Evolutionary conservation across 2,329 filamentous ascomycete genomes (phyloP), one percentile per base, ranked within the genome.

Genomic region (Botrytis galanthina): DNA sequence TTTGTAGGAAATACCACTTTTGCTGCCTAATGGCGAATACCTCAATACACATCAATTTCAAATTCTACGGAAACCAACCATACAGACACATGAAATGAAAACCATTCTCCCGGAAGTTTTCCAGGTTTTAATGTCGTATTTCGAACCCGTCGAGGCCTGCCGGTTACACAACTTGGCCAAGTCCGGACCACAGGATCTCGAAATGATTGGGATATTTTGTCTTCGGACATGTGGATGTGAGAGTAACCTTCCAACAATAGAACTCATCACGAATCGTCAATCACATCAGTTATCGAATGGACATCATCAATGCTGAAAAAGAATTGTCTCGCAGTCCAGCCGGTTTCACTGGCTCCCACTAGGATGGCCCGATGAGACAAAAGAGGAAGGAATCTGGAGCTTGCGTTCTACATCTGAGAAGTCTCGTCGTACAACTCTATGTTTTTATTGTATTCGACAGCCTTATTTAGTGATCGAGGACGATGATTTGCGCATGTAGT

Each of bases 171-270:
- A 51, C 32, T 51, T 66, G 12, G 29, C 63, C 44, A 66, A 66
- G 32, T 35, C 32, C 32, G 29, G 20, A 51, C 44, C 63, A 51
- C 63, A 51, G 44, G 32, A 66, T 51, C 44, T 51, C 29, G 32
- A 66, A 35, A 29, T 16, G 16, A 48, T 62, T 35, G 39, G 37
- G 37, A 62, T 37, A 62, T 63, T 63, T 37, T 44, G 18, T 9
- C 44, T 51, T 66, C 63, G 44, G 63, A 66, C 44, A 35, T 66
- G 63, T 37, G 63, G 44, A 66, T 66, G 32, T 66, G 63, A 22
- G 26, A 51, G 44, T 51, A 48, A 48, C 63, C 42, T 51, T 48
- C 9, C 44, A 37, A 37, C 29, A 9, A 66, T 22, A 51, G 22
- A n/a, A 29, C 22, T n/a, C 44, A 48, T n/a, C 4, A 3, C 51